A percentile compares a stretch with the other conserved stretches of the same genome.
These are phyloP conservation scores for Boletus sp. DNA, from an alignment of 768 basidiomycete species.

Conservation along the genomic window DNA sequence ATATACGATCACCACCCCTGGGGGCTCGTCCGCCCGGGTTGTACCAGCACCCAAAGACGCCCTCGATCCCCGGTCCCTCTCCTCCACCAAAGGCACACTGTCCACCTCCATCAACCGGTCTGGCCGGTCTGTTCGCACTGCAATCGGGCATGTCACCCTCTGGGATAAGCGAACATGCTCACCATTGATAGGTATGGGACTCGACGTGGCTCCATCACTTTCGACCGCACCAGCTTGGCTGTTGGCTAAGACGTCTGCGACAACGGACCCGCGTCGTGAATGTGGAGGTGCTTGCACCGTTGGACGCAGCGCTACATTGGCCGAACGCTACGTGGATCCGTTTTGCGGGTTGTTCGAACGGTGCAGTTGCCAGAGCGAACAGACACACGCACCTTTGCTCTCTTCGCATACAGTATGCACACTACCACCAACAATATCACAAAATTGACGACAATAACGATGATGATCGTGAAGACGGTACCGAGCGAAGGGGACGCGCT, in stretches of 20 bases:
- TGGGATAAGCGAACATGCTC: background rate
- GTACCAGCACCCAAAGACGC: background rate
- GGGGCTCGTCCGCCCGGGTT: background rate
- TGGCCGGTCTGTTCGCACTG: background rate
- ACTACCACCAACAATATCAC: accelerated
- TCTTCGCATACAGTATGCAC: accelerated
- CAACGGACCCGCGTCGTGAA: background rate
- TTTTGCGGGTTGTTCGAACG: background rate
- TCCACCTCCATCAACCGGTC: too few species aligned
- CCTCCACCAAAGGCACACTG: background rate
- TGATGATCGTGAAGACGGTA: background rate
- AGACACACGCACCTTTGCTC: background rate
- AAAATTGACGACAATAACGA: accelerated
- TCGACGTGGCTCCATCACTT: background rate
- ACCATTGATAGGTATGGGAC: background rate
- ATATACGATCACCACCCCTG: background rate
- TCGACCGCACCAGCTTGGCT: too few species aligned
- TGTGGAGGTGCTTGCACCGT: background rate
- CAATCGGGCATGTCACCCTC: background rate
- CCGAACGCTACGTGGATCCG: background rate
- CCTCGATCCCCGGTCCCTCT: background rate
- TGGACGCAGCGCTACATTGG: background rate
- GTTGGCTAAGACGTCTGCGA: background rate
- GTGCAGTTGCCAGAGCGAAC: background rate
- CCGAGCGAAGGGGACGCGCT: background rate